Conservation (phyloP, 2,329 filamentous ascomycete genomes). For the Nakataea oryzae region DNA sequence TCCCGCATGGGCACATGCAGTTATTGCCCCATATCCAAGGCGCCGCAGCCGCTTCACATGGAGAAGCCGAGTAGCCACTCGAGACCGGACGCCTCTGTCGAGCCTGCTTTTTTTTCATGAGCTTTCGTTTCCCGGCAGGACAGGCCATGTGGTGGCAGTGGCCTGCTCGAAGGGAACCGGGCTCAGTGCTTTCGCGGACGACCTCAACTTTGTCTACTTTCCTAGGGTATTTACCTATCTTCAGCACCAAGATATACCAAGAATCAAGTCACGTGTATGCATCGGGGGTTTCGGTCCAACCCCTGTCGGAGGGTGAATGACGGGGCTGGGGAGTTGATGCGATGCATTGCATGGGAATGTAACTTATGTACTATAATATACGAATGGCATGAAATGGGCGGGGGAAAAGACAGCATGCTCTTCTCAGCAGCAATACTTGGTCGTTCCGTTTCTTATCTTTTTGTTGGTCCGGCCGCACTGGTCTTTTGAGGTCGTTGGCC, state of each 20-base stretch:
- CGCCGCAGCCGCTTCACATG: background rate
- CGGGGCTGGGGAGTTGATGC: background rate
- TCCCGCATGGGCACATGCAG: background rate
- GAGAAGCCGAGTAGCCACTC: background rate
- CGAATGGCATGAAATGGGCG: background rate
- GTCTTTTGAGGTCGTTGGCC: background rate
- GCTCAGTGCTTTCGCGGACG: background rate
- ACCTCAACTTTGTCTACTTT: background rate
- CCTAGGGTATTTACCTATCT: background rate
- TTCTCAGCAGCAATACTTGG: background rate
- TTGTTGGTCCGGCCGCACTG: background rate
- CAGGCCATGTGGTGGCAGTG: background rate
- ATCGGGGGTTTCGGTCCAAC: background rate
- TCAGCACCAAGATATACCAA: background rate
- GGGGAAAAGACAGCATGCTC: background rate
- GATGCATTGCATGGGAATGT: slow-evolving; percentile 1
- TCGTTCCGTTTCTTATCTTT: background rate
- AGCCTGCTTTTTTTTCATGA: background rate
- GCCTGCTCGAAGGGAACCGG: background rate
- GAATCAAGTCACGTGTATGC: background rate
- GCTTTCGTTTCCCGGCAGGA: background rate
- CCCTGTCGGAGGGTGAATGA: background rate
- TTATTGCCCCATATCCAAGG: no score
- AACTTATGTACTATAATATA: slow-evolving; percentile 5
- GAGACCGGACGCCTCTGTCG: background rate